Conservation (phyloP, 139 green algal genomes). For the Coccomyxa sp. region DNA sequence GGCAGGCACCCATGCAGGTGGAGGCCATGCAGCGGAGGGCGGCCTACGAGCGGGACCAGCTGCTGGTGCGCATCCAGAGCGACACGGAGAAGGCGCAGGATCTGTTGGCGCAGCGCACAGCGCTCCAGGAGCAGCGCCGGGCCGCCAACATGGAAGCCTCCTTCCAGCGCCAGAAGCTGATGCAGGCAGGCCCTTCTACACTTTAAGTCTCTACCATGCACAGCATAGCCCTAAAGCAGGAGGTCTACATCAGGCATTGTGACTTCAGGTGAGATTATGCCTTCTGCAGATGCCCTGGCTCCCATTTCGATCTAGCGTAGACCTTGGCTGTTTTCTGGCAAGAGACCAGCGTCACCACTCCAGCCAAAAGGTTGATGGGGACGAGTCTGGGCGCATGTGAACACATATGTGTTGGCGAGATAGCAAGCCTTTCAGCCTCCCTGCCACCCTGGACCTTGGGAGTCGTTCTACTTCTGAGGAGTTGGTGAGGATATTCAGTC, state of each 20-base stretch:
- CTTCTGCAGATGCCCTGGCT: neutral
- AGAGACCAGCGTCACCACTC: neutral
- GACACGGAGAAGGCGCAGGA: constrained; percentile 36
- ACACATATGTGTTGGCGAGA: neutral
- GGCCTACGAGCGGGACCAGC: constrained; percentile 57
- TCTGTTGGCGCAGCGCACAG: constrained; percentile 41
- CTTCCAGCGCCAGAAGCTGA: constrained; percentile 64
- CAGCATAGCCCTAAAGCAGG: too few relatives aligned
- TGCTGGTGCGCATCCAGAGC: constrained; percentile 68
- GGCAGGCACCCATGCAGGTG: constrained; percentile 37
- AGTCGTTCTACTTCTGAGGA: neutral
- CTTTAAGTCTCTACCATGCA: too few relatives aligned
- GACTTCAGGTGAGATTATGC: neutral
- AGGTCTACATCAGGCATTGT: neutral
- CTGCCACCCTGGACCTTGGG: neutral
- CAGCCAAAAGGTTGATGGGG: neutral
- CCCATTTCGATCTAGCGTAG: neutral
- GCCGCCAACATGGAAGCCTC: constrained; percentile 71
- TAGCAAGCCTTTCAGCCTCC: neutral
- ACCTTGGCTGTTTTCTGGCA: neutral
- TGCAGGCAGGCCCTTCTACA: neutral
- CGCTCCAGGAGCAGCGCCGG: constrained; percentile 64
- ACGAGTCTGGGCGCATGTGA: neutral
- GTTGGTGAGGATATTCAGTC: neutral
- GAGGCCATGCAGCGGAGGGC: constrained; percentile 53